A percentile compares a stretch with the other conserved stretches of the same genome.
Conservation (phyloP, 2,329 filamentous ascomycete species). For the Pezicula rhizophila region DNA sequence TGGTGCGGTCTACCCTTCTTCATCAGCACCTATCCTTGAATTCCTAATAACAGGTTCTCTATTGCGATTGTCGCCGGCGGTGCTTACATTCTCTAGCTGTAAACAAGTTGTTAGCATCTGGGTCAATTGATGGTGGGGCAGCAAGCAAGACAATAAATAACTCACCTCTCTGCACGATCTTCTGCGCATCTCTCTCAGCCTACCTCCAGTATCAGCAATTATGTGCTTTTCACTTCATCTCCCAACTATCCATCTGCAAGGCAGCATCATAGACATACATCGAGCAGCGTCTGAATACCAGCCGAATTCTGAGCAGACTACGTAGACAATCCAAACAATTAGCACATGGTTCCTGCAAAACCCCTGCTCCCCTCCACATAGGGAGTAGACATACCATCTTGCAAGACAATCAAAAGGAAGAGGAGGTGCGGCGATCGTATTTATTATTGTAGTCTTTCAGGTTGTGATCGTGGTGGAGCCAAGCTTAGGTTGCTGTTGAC, state of each 20-base stretch:
- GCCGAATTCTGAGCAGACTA: slow-evolving; percentile 97
- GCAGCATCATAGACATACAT: slow-evolving; percentile 55
- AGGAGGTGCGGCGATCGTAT: not conserved
- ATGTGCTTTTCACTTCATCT: not conserved
- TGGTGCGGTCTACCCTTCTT: slow-evolving; percentile 68
- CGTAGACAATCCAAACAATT: slow-evolving; percentile 14
- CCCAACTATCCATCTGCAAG: not conserved
- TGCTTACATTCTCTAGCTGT: slow-evolving; percentile 81
- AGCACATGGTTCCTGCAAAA: not conserved
- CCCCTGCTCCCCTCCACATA: not conserved
- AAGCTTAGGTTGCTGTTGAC: slow-evolving; percentile 2
- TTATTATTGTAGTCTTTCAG: not conserved
- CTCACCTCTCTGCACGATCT: slow-evolving; percentile 95
- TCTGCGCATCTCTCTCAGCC: slow-evolving; percentile 97
- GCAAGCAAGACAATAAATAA: slow-evolving; percentile 7
- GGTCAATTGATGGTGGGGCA: slow-evolving; percentile 2
- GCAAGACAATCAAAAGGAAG: slow-evolving; percentile 1
- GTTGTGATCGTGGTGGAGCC: not conserved
- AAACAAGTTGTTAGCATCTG: slow-evolving; percentile 25
- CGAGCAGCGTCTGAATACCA: slow-evolving; percentile 97
- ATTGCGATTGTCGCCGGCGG: slow-evolving; percentile 1
- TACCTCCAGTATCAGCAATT: slow-evolving; percentile 39
- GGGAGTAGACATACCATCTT: slow-evolving; percentile 19
- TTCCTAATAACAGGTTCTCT: slow-evolving; percentile 22
- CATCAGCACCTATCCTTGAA: slow-evolving; percentile 4